A percentile compares a stretch with the other conserved stretches of the same genome.
Evolutionary conservation across 257 asterid species (phyloP).

Genomic region (Datura wrightii): DNA sequence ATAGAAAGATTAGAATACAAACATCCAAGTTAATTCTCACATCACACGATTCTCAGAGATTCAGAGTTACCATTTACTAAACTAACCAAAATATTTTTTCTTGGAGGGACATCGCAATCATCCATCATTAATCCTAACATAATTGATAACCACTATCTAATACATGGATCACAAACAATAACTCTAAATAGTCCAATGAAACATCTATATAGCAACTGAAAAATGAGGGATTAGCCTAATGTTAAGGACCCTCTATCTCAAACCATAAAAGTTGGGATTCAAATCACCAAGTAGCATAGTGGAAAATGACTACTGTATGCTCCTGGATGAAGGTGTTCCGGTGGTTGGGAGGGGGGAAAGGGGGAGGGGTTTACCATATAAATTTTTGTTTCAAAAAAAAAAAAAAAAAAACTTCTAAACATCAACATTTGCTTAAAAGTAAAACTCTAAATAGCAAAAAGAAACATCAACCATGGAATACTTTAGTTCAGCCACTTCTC

Average conservation of each 20-base stretch:
- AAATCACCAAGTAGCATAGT: not conserved
- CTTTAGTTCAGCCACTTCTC: not conserved
- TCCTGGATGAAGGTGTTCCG: not conserved
- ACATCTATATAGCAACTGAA: not conserved
- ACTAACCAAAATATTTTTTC: not conserved
- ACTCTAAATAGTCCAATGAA: not conserved
- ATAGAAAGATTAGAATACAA: not conserved
- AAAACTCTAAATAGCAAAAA: not conserved
- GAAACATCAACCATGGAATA: not conserved
- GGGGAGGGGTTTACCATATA: not conserved
- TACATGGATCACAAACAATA: not conserved
- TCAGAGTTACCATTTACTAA: not conserved
- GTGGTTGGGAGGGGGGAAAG: not conserved
- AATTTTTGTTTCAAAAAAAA: not conserved
- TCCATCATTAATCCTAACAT: not conserved
- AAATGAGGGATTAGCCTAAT: not conserved
- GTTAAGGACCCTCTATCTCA: not conserved
- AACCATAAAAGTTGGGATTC: not conserved
- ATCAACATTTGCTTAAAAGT: not conserved
- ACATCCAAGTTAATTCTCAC: not conserved
- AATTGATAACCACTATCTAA: not conserved
- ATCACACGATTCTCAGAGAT: not conserved
- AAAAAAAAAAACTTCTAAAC: not conserved
- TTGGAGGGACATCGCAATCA: not conserved
- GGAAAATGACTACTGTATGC: not conserved